Evolutionary conservation across 1,284 basidiomycete species (phyloP), one percentile per base, ranked within the genome.

Genomic region (Sanghuangporus baumii): DNA sequence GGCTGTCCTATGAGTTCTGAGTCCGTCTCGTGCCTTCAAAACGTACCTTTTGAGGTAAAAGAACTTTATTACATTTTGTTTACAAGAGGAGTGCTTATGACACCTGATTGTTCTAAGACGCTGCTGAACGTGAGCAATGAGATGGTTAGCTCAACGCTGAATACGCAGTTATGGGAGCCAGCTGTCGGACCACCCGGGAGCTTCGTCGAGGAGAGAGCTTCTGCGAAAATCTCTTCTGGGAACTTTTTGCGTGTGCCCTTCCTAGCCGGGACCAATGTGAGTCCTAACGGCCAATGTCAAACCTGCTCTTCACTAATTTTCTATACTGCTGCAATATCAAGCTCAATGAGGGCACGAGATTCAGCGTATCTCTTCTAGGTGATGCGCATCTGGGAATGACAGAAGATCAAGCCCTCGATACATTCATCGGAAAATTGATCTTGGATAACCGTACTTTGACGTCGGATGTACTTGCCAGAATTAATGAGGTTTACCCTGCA

Each of bases 81-180:
- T 20, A 3, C 48, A 50, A 48, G 36, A 18, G 38, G 40, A 6
- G 6, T 18, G 16, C 34, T 48, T 56, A 38, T 48, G 2, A 48
- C n/a, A 2, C 23, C 48, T 6, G 5, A 26, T 36, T 7, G 23
- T 36, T 48, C 20, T 56, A 50, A 84, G 82, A 76, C 73, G 2
- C 69, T 84, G 4, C 56, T 80, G 59, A 77, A 76, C 59, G 75
- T 78, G 57, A 81, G 78, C 57, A 84, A 85, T 63, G 59, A 66
- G 0, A 77, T 85, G 77, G 79, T 82, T 11, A 61, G 41, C 0
- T 64, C 71, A 2, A 80, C 78, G 0, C 68, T 86, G 31, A 85
- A 86, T 62, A 26, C 64, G 1, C 85, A 87, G 64, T 70, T 86
- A 11, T 86, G 85, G 85, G 74, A 87, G 65, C 84, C 84, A 0